Evolutionary conservation across 2,329 filamentous ascomycete genomes (phyloP).

Genomic region (Emericellopsis cladophorae): DNA sequence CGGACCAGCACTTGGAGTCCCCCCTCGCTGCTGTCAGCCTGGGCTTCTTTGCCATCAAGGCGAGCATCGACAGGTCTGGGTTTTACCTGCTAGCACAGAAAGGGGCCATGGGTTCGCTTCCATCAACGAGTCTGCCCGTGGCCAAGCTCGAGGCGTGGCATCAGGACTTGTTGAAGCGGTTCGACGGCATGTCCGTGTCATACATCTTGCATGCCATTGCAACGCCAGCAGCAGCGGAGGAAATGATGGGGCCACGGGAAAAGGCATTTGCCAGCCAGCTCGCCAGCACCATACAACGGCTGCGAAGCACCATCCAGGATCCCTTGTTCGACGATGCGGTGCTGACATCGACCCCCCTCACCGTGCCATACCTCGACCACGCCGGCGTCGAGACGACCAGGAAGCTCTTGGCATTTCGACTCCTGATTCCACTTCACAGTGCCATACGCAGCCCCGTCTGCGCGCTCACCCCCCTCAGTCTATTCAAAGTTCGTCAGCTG

Average conservation of each 20-base stretch:
- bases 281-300: slow-evolving; percentile 23
- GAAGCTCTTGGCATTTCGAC: slow-evolving; percentile 39
- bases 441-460: slow-evolving; percentile 36
- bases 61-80: slow-evolving; percentile 35
- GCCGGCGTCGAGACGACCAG: slow-evolving; percentile 1
- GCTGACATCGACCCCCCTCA: slow-evolving; percentile 27
- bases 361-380: slow-evolving; percentile 22
- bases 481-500: neutral
- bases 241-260: slow-evolving; percentile 14
- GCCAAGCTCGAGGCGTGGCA: slow-evolving; percentile 42
- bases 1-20: slow-evolving; percentile 22
- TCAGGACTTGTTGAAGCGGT: slow-evolving; percentile 34
- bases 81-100: slow-evolving; percentile 52
- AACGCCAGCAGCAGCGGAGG: neutral
- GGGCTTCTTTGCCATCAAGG: slow-evolving; percentile 44
- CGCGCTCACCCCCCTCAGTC: slow-evolving; percentile 11
- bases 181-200: slow-evolving; percentile 30
- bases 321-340: slow-evolving; percentile 31
- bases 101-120: slow-evolving; percentile 44
- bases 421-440: slow-evolving; percentile 49
- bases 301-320: slow-evolving; percentile 29
- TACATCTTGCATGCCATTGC: slow-evolving; percentile 8
- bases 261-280: slow-evolving; percentile 33
- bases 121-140: slow-evolving; percentile 41
- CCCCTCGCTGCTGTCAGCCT: slow-evolving; percentile 40